Evolutionary conservation across 1,284 basidiomycete species (phyloP).

Genomic region (Leccinum cinnamomeum): DNA sequence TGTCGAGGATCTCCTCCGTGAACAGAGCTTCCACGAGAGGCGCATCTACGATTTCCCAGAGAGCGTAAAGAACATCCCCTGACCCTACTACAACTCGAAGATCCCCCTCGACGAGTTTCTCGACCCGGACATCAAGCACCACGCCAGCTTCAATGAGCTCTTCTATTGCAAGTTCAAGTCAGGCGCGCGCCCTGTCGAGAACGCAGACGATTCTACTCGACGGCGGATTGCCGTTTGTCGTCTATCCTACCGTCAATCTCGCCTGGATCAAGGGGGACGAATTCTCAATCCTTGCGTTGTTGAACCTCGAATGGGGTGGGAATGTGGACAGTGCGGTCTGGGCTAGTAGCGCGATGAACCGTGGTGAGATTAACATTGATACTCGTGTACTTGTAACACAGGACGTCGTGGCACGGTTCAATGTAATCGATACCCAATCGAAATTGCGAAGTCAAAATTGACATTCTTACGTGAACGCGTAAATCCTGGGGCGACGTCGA

Average conservation of each 20-base stretch:
- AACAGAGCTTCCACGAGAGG: constrained; percentile 68
- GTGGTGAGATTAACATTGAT: too few species aligned
- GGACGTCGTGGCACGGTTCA: too few species aligned
- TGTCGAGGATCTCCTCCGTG: constrained; percentile 60
- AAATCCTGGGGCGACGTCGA: too few species aligned
- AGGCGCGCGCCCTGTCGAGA: constrained; percentile 65
- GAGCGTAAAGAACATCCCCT: constrained; percentile 58
- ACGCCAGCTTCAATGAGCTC: constrained; percentile 81
- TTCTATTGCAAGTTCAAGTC: constrained; percentile 69
- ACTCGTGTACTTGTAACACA: too few species aligned
- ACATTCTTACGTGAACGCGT: too few species aligned
- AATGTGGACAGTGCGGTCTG: too few species aligned
- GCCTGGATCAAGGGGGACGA: constrained; percentile 78
- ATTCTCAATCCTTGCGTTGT: constrained; percentile 42
- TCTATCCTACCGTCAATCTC: constrained; percentile 58
- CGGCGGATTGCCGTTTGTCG: constrained; percentile 78
- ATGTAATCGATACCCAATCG: too few species aligned
- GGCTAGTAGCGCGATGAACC: too few species aligned
- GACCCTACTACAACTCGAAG: constrained; percentile 59
- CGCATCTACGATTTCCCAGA: constrained; percentile 53
- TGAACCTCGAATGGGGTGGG: constrained; percentile 34
- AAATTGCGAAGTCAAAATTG: too few species aligned
- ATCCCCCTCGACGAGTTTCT: constrained; percentile 65
- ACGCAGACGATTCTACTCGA: constrained; percentile 63
- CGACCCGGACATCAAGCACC: constrained; percentile 60